phyloP scores from a whole-genome alignment of 2,329 filamentous ascomycete genomes.

The Plectosphaerella sp. region DNA sequence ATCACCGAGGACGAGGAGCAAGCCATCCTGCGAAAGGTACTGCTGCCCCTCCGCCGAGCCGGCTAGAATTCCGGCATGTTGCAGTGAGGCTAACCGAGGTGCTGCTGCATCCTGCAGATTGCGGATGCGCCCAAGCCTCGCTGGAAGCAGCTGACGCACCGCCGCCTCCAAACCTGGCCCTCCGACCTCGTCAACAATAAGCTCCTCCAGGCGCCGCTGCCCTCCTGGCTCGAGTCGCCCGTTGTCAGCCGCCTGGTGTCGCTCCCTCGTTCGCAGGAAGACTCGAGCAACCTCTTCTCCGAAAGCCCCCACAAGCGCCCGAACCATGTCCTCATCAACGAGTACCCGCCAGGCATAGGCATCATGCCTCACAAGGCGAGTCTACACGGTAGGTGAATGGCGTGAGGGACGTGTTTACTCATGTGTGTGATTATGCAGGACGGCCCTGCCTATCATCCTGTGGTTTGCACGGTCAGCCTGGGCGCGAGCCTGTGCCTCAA shows the following conservation, averaged over 20 bases:
- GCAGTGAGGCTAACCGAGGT: slow-evolving; percentile 19
- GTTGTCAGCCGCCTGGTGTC: slow-evolving; percentile 58
- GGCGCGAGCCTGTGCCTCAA: slow-evolving; percentile 75
- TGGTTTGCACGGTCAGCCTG: slow-evolving; percentile 88
- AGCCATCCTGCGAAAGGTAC: slow-evolving; percentile 65
- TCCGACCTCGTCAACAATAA: slow-evolving; percentile 75
- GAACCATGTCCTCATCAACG: slow-evolving; percentile 92
- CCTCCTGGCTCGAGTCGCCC: slow-evolving; percentile 68
- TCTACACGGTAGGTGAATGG: slow-evolving; percentile 16
- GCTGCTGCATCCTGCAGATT: slow-evolving; percentile 41
- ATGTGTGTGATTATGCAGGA: slow-evolving; percentile 45
- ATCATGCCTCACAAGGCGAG: slow-evolving; percentile 87
- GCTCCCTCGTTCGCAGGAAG: slow-evolving; percentile 32
- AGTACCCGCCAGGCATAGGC: slow-evolving; percentile 83
- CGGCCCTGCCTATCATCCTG: slow-evolving; percentile 77
- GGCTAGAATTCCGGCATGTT: not conserved
- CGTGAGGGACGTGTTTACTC: slow-evolving; percentile 12
- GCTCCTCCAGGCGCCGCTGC: slow-evolving; percentile 70
- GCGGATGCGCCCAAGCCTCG: slow-evolving; percentile 63
- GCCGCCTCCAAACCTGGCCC: slow-evolving; percentile 87
- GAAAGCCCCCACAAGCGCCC: slow-evolving; percentile 69
- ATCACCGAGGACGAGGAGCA: slow-evolving; percentile 72
- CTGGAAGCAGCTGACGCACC: slow-evolving; percentile 86
- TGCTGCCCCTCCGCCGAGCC: not conserved
- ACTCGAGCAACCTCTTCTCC: slow-evolving; percentile 38